Conservation (phyloP, 805 yeast genomes). For the Candida sphagnicola region DNA sequence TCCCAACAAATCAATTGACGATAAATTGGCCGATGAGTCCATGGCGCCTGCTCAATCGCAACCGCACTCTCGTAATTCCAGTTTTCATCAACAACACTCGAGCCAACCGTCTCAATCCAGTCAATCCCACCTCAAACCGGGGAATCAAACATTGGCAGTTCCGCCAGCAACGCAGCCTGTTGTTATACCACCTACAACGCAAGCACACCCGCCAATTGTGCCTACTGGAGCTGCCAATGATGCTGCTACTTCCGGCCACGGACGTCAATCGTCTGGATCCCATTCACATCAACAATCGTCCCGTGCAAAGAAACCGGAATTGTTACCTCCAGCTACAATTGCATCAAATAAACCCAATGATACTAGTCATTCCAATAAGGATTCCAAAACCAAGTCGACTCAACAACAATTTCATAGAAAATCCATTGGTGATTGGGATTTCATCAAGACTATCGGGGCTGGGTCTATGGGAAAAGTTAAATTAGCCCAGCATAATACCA, state of each 20-base stretch:
- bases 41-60: background rate
- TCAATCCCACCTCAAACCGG: background rate
- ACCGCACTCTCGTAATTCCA: constrained; percentile 15
- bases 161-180: background rate
- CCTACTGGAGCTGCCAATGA: background rate
- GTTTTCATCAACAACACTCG: constrained; percentile 10
- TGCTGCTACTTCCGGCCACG: too few species aligned
- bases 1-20: constrained; percentile 6
- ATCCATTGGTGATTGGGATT: constrained; percentile 95
- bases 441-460: constrained; percentile 91
- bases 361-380: background rate
- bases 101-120: background rate
- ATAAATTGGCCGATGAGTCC: background rate
- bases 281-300: constrained; percentile 10
- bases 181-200: background rate
- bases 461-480: constrained; percentile 99
- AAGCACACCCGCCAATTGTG: background rate
- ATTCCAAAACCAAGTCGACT: background rate
- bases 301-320: constrained; percentile 15
- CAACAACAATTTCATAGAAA: constrained; percentile 69
- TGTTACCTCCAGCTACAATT: constrained; percentile 31
- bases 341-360: constrained; percentile 10
- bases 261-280: too few species aligned
- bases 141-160: background rate
- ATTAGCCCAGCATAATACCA: constrained; percentile 78